These are phyloP conservation scores for Gonapodya prolifera DNA, from an alignment of 192 early-diverging fungal species.

Conservation along the genomic window DNA sequence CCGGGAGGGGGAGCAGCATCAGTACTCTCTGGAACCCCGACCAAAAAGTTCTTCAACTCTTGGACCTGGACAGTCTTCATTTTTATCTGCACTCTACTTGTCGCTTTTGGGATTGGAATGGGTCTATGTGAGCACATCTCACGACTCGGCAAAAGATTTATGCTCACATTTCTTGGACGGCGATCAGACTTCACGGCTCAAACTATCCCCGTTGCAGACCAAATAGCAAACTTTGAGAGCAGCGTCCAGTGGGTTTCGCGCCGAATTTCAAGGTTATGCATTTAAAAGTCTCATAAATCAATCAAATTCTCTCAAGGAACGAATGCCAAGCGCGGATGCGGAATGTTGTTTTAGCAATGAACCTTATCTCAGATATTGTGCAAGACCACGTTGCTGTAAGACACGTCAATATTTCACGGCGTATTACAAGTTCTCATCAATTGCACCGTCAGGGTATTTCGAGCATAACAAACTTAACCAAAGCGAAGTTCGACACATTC, in stretches of 20 bases:
- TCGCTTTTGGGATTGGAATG: not conserved
- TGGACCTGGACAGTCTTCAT: not conserved
- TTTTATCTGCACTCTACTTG: not conserved
- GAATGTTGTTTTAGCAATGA: not conserved
- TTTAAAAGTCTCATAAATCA: not conserved
- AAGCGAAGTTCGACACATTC: not conserved
- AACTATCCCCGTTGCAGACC: not conserved
- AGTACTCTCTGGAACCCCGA: not conserved
- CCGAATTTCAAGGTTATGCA: not conserved
- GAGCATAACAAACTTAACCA: not conserved
- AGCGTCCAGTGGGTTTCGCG: not conserved
- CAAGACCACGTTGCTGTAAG: not conserved
- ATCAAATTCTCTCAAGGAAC: not conserved
- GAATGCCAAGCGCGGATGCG: not conserved
- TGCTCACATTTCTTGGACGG: not conserved
- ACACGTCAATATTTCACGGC: too few species aligned
- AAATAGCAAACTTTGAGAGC: not conserved
- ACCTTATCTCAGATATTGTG: not conserved
- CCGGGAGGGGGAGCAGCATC: not conserved
- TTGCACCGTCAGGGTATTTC: not conserved
- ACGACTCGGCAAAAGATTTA: not conserved
- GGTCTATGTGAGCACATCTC: not conserved
- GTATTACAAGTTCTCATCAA: too few species aligned
- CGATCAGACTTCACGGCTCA: not conserved
- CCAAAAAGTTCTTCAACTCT: not conserved